Base-by-base conservation (phyloP, 345 rosid genomes). In the Populus pruinosa region DNA sequence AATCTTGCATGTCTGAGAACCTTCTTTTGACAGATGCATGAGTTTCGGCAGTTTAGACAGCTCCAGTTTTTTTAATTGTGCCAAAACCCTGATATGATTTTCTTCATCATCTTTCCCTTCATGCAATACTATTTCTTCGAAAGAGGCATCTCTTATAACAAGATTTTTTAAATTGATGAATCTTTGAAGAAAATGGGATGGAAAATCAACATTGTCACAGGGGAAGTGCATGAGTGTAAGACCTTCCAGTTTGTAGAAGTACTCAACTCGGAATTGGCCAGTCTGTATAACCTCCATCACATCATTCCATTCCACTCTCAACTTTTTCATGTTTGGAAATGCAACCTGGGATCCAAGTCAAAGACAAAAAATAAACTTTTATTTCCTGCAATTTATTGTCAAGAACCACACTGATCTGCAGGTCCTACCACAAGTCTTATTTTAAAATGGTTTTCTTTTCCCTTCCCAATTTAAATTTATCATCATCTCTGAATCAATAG, bases 231-330 rank as follows among this genome's bases (percentile, higher is more conserved):
- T 44, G 8, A 77, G 47, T 36, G 61, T 63, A 44, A 77, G 36
- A 25, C 2, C 33, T 38, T 43, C 21, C n/a, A 77, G 20, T 25
- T 29, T 59, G 39, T 21, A 21, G 18, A 25, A 43, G 61, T 14
- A 69, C 31, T 59, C 31, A 2, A 20, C 35, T 27, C 8, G 43
- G 41, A n/a, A 14, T 1, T 67, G 25, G 20, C 39, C 25, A 38
- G 1, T 23, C 16, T 21, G 33, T 21, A 38, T 13, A 2, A 25
- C 59, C 23, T 29, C 47, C 17, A 55, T 17, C 1, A 12, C 20
- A 18, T 56, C 47, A 39, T 59, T 14, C 73, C 79, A 69, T 25
- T 69, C 79, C 17, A 77, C 21, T 43, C 67, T 59, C 31, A 77
- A 17, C 5, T 27, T 44, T 41, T 69, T 50, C 38, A 77, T 13